Evolutionary conservation across 805 yeast genomes (phyloP).

Genomic region (Nakazawaea peltata): DNA sequence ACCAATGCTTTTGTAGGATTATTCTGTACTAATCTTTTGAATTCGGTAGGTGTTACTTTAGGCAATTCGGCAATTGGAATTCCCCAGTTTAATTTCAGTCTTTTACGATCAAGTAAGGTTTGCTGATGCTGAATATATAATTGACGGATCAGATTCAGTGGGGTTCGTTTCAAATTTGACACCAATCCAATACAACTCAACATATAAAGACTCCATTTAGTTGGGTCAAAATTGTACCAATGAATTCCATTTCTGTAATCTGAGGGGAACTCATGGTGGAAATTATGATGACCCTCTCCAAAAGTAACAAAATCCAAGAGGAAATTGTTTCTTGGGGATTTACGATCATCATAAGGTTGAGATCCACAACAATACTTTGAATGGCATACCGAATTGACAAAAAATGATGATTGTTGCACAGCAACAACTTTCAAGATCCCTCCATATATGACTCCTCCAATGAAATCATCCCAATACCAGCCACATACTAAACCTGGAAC

Average conservation of each 20-base stretch:
- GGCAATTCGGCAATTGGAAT: slow-evolving; percentile 87
- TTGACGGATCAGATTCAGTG: slow-evolving; percentile 56
- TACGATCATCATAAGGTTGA: slow-evolving; percentile 66
- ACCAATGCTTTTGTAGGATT: slow-evolving; percentile 43
- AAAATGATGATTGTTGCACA: slow-evolving; percentile 74
- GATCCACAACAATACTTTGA: slow-evolving; percentile 41
- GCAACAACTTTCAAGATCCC: slow-evolving; percentile 65
- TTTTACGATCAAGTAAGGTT: slow-evolving; percentile 65
- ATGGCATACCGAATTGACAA: slow-evolving; percentile 82
- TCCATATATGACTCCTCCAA: slow-evolving; percentile 72
- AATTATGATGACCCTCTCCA: slow-evolving; percentile 90
- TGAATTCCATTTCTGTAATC: slow-evolving; percentile 75
- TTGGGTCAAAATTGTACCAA: slow-evolving; percentile 78
- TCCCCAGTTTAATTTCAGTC: slow-evolving; percentile 86
- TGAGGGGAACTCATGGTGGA: slow-evolving; percentile 92
- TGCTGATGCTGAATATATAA: slow-evolving; percentile 79
- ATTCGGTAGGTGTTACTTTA: slow-evolving; percentile 40
- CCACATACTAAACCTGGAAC: slow-evolving; percentile 65
- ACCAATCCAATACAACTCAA: slow-evolving; percentile 50
- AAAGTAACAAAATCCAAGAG: slow-evolving; percentile 58
- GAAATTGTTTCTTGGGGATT: slow-evolving; percentile 66
- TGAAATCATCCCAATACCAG: slow-evolving; percentile 60
- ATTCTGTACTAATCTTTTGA: slow-evolving; percentile 28
- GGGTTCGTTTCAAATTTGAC: slow-evolving; percentile 44
- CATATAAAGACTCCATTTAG: slow-evolving; percentile 62